These are phyloP conservation scores for Geotrichum klebahnii DNA, from an alignment of 1,139 yeast genomes.

Conservation along the genomic window DNA sequence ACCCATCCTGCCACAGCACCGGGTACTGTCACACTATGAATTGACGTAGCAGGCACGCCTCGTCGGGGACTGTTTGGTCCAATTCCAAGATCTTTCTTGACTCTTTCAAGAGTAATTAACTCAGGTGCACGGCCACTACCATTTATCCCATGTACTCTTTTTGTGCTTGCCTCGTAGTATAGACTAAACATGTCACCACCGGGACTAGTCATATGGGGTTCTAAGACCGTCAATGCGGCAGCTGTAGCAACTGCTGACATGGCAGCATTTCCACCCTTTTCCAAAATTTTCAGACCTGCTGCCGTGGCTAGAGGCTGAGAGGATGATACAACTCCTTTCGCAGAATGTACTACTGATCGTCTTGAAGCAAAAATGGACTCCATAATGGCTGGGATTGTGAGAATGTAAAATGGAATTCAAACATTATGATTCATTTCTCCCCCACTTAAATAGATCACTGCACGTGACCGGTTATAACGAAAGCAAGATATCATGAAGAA, in stretches of 20 bases:
- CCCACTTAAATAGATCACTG: not conserved
- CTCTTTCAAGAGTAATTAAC: slow-evolving; percentile 48
- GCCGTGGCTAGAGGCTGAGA: slow-evolving; percentile 75
- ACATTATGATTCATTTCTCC: not conserved
- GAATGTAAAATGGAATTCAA: not conserved
- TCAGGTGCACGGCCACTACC: slow-evolving; percentile 74
- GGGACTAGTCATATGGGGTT: slow-evolving; percentile 74
- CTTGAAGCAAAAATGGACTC: slow-evolving; percentile 50
- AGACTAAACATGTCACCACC: slow-evolving; percentile 81
- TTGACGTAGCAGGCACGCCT: slow-evolving; percentile 8
- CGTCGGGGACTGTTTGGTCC: slow-evolving; percentile 31
- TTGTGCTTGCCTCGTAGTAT: slow-evolving; percentile 50
- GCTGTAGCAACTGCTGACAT: slow-evolving; percentile 76
- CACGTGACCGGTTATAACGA: too few relatives aligned
- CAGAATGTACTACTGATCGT: slow-evolving; percentile 72
- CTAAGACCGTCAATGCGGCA: slow-evolving; percentile 67
- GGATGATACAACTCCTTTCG: slow-evolving; percentile 70
- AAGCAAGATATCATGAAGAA: too few relatives aligned
- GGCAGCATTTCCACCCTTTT: slow-evolving; percentile 74
- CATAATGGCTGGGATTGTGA: slow-evolving; percentile 8
- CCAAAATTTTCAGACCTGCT: slow-evolving; percentile 64
- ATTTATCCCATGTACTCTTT: slow-evolving; percentile 61
- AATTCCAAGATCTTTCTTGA: slow-evolving; percentile 44
- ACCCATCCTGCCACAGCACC: slow-evolving; percentile 78
- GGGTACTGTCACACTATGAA: slow-evolving; percentile 62